These are phyloP conservation scores for Aspergillus sclerotialis DNA, from an alignment of 2,329 filamentous ascomycete species.

Conservation along the genomic window DNA sequence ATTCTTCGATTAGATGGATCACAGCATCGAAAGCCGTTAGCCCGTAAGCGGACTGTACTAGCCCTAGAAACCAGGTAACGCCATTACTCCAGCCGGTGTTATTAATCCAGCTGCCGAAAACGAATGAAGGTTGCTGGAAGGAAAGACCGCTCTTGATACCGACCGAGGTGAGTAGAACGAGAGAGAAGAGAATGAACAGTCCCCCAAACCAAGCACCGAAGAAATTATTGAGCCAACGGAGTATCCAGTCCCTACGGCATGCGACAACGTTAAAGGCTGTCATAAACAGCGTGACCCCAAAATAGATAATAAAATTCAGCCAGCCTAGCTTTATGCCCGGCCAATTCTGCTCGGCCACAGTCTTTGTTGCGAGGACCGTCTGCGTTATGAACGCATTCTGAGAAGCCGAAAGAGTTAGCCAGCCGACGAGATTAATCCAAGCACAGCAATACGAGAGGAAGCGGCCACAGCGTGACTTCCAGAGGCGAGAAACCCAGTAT, in stretches of 20 bases:
- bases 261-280: slow-evolving; percentile 47
- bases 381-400: slow-evolving; percentile 53
- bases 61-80: slow-evolving; percentile 51
- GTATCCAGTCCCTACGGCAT: slow-evolving; percentile 42
- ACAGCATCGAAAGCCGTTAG: slow-evolving; percentile 53
- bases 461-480: slow-evolving; percentile 36
- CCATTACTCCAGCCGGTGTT: slow-evolving; percentile 47
- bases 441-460: slow-evolving; percentile 52
- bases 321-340: slow-evolving; percentile 40
- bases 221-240: slow-evolving; percentile 52
- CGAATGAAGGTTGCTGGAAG: slow-evolving; percentile 46
- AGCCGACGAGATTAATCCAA: slow-evolving; percentile 56
- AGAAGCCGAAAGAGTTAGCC: slow-evolving; percentile 52
- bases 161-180: slow-evolving; percentile 48
- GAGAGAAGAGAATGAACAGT: slow-evolving; percentile 46
- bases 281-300: slow-evolving; percentile 43
- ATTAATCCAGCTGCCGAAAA: slow-evolving; percentile 48
- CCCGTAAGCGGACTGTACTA: slow-evolving; percentile 52
- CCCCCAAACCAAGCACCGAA: slow-evolving; percentile 47
- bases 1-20: slow-evolving; percentile 54
- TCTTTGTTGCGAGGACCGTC: slow-evolving; percentile 51
- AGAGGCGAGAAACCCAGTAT: slow-evolving; percentile 47
- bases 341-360: slow-evolving; percentile 47
- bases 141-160: slow-evolving; percentile 38
- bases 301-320: slow-evolving; percentile 50